Evolutionary conservation across 129 eudicot genomes (phyloP), one percentile per base, ranked within the genome.

Genomic region (Escallonia rubra): DNA sequence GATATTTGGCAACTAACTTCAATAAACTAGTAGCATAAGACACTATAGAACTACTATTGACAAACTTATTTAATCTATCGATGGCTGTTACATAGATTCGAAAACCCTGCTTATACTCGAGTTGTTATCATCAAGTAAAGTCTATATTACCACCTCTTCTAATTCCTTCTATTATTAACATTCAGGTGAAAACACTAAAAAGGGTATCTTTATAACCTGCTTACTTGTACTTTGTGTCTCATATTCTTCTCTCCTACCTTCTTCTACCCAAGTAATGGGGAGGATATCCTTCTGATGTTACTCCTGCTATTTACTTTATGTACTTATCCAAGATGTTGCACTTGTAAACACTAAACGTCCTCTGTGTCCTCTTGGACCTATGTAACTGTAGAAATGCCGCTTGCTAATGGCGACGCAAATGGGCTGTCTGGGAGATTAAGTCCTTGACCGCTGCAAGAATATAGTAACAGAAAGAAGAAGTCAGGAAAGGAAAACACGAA

Each of bases 351-450:
- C 51, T 59, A 58, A 40, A 53, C 61, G 43, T 53, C 41, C 45
- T 68, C 14, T 72, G 4, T 13, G 44, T 23, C 8, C n/a, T 51
- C 10, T 42, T 41, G 52, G 42, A 64, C 70, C 75, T 81, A 84
- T 67, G 66, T 61, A 63, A 76, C 76, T 58, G 83, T 67, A 50
- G 84, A 75, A 74, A 69, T 63, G 65, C 64, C 63, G 70, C 71
- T 76, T 60, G 74, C 78, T 55, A 74, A 71, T 23, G 65, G 47
- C 10, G 82, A 53, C 7, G 90, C 79, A 54, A 82, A 88, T 42
- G 91, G 91, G 79, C 81, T 85, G 72, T 88, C 96, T 11, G 96
- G 96, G 44, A 85, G 91, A 73, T 76, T 59, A 45, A 75, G 60
- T 66, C 85, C 80, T n/a, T 76, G 81, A 67, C 57, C 52, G 72